Evolutionary conservation across 2,329 filamentous ascomycete genomes (phyloP), one percentile per base, ranked within the genome.

Genomic region (Ophiostoma triangulosporum): DNA sequence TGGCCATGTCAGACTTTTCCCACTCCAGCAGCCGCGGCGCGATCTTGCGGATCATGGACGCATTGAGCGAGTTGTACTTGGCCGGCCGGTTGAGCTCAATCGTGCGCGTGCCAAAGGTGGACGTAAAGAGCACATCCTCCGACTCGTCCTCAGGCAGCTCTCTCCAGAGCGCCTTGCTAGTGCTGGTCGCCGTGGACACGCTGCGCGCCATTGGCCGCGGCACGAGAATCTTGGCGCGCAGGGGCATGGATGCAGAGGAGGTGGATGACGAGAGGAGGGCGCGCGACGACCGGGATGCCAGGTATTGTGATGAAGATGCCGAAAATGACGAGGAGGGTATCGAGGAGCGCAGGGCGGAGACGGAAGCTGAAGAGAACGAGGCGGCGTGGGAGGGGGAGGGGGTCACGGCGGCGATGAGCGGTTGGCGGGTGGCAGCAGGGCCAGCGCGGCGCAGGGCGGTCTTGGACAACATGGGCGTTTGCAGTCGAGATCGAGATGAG

Each of bases 1-100:
- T 95, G 54, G 93, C 90, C 71, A 98, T 76, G 64, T 95, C 84
- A 27, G 91, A 97, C 70, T 94, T 93, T 64, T 87, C 81, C 90
- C 90, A 98, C 74, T 97, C 91, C 64, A 87, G 75, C 64, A 98
- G 69, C 54, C 93, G 80, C 22, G 91, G 90, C 48, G 89, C 73
- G 62, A 98, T 97, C 73, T 98, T 97, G 63, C 87, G 81, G 58
- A 85, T 86, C 94, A 98, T 98, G 55, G 90, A 96, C 51, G 77
- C 86, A 68, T 94, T 90, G 60, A 98, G 80, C 26, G 91, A 86
- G 70, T 98, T 97, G 66, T 89, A 78, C 73, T 96, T 95, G 65
- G 79, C 76, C 6, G 91, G 93, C 56, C 93, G 83, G 73, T 98
- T 98, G 61, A 98, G 85, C 71, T 95, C 86, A 64, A 98, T 83